Evolutionary conservation across 768 basidiomycete genomes (phyloP), one percentile per base, ranked within the genome.

Genomic region (Termitomyces sp.): DNA sequence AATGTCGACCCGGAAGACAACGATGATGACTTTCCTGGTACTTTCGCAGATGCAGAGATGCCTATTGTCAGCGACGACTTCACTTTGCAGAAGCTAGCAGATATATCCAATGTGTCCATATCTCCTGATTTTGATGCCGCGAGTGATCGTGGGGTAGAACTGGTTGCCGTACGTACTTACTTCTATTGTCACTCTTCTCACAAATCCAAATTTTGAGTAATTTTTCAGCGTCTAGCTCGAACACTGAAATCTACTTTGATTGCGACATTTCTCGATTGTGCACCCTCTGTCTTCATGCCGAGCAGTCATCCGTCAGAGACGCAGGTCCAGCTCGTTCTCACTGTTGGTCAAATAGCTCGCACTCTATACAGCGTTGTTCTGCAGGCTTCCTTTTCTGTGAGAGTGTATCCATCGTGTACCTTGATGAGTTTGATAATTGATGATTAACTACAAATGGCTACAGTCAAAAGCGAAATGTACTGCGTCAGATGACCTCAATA

Each of bases 261-360:
- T 2, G 85, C 92, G 21, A 85, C 89, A 1, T 91, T 93, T 70
- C 80, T 98, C 21, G 95, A 98, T 67, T 83, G 83, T 60, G 91
- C 92, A 4, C 91, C 95, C 2, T 66, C 80, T 14, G 89, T 88
- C 2, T 95, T 96, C 70, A 79, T 85, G 3, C 87, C 90, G 0
- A 79, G 77, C 59, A 71, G 71, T n/a, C 76, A 64, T 30, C 80
- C 84, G 2, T 68, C 80, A 12, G 84, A 85, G 55, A 78, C 77
- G 2, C 85, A 89, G 56, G 68, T 83, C 17, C 78, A 82, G 55
- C 73, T 85, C 54, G 71, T 92, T 15, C 56, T 78, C n/a, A 77
- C 79, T 1, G 76, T 86, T 5, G 74, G 75, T 28, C 75, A 77
- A 55, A 82, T 93, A 58, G 73, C 77, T 22, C 77, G 78, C 8